Conservation (phyloP, 2,329 filamentous ascomycete species). For the Fusarium floridanum region DNA sequence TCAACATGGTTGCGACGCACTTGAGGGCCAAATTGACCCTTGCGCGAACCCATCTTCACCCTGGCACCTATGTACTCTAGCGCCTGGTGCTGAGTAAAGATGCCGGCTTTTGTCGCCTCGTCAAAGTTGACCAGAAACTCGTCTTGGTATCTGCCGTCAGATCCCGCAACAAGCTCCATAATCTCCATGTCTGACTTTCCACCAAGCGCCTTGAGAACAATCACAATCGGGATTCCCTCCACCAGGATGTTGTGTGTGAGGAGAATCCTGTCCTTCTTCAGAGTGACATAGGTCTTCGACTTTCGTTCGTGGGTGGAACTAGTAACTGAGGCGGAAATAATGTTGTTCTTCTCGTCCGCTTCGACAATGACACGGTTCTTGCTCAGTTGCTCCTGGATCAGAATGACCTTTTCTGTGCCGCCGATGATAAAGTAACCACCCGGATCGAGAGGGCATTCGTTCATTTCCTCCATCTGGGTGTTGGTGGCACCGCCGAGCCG, state of each 20-base stretch:
- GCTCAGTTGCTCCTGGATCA: slow-evolving; percentile 98
- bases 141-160: slow-evolving; percentile 90
- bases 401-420: slow-evolving; percentile 97
- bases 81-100: slow-evolving; percentile 95
- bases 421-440: slow-evolving; percentile 98
- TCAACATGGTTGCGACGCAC: slow-evolving; percentile 84
- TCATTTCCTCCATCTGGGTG: slow-evolving; percentile 88
- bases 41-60: slow-evolving; percentile 86
- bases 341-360: slow-evolving; percentile 88
- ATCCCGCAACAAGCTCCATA: slow-evolving; percentile 88
- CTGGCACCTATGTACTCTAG: slow-evolving; percentile 90
- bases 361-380: slow-evolving; percentile 99
- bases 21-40: slow-evolving; percentile 65
- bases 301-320: slow-evolving; percentile 98
- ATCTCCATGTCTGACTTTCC: slow-evolving; percentile 97
- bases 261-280: slow-evolving; percentile 93
- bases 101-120: slow-evolving; percentile 83
- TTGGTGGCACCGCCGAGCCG: slow-evolving; percentile 87
- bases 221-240: slow-evolving; percentile 94
- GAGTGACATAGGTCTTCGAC: slow-evolving; percentile 94
- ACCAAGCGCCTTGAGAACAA: slow-evolving; percentile 92
- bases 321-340: slow-evolving; percentile 95
- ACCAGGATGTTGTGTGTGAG: slow-evolving; percentile 93
- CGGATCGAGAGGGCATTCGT: slow-evolving; percentile 95
- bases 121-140: slow-evolving; percentile 97